Evolutionary conservation across 768 basidiomycete species (phyloP).

Genomic region (Termitomyces sp.): DNA sequence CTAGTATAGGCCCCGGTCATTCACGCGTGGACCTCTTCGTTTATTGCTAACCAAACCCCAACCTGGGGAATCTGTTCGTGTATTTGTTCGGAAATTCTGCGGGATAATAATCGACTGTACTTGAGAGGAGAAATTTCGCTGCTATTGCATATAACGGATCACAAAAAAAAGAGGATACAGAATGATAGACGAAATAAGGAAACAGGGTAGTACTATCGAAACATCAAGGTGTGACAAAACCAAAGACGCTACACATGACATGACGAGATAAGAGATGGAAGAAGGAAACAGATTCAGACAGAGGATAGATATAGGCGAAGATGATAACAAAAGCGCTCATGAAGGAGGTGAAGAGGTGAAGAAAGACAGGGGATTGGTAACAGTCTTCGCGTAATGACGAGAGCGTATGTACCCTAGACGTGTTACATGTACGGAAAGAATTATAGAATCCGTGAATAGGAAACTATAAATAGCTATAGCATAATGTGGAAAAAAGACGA

Average conservation of each 20-base stretch:
- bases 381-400: conserved; percentile 1
- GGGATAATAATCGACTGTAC: no score
- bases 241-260: conserved; percentile 9
- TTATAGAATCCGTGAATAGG: conserved; percentile 10
- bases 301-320: conserved; percentile 10
- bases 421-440: conserved; percentile 1
- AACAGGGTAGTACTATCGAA: conserved; percentile 1
- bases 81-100: no score
- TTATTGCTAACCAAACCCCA: no score
- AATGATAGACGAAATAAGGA: background rate
- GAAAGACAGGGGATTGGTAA: background rate
- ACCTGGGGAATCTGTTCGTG: no score
- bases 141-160: background rate
- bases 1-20: no score
- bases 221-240: conserved; percentile 12
- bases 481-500: background rate
- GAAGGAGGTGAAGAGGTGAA: background rate
- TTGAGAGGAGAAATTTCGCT: background rate
- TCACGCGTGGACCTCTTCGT: no score
- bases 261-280: conserved; percentile 7
- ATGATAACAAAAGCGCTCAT: conserved; percentile 9
- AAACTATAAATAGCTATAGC: conserved; percentile 10
- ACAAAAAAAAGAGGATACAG: background rate
- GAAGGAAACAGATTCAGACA: conserved; percentile 7
- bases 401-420: conserved; percentile 4